Evolutionary conservation across 108 stramenopile genomes (phyloP).

Genomic region (Cylindrotheca fusiformis): DNA sequence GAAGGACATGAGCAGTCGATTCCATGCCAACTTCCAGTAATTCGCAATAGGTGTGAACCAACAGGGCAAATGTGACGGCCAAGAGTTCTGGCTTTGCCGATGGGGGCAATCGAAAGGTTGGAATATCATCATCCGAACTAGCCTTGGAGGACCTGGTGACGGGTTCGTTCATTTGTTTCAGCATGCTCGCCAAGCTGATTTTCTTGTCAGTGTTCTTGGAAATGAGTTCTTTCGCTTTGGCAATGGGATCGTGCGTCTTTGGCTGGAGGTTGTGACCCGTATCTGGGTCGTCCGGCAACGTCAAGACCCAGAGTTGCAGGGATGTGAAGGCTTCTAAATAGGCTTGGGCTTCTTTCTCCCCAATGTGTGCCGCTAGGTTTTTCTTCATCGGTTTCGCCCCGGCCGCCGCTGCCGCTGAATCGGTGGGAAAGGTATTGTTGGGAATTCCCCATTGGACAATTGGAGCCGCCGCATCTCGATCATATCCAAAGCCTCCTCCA

Average conservation of each 20-base stretch:
- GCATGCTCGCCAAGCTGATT: constrained; percentile 12
- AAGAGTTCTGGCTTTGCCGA: constrained; percentile 82
- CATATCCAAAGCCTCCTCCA: constrained; percentile 78
- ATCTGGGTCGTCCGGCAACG: constrained; percentile 71
- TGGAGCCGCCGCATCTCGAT: constrained; percentile 72
- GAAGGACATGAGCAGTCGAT: constrained; percentile 61
- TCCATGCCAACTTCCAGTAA: constrained; percentile 80
- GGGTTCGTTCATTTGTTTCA: constrained; percentile 8
- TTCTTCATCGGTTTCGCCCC: neutral
- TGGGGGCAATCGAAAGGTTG: constrained; percentile 42
- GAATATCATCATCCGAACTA: neutral
- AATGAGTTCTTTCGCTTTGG: constrained; percentile 27
- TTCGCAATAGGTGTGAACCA: constrained; percentile 88
- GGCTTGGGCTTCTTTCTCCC: constrained; percentile 66
- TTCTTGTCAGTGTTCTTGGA: constrained; percentile 12
- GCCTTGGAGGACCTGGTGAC: neutral
- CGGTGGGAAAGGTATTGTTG: constrained; percentile 2
- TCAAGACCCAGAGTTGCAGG: constrained; percentile 81
- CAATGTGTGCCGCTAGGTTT: constrained; percentile 18
- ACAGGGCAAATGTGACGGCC: constrained; percentile 77
- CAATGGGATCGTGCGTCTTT: constrained; percentile 37
- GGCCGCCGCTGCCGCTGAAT: neutral
- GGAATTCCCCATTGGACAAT: constrained; percentile 78
- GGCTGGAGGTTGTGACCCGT: constrained; percentile 6
- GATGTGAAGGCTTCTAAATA: constrained; percentile 73